These are phyloP conservation scores for Drechslerella coelobrocha DNA, from an alignment of 2,329 filamentous ascomycete species.

Conservation along the genomic window DNA sequence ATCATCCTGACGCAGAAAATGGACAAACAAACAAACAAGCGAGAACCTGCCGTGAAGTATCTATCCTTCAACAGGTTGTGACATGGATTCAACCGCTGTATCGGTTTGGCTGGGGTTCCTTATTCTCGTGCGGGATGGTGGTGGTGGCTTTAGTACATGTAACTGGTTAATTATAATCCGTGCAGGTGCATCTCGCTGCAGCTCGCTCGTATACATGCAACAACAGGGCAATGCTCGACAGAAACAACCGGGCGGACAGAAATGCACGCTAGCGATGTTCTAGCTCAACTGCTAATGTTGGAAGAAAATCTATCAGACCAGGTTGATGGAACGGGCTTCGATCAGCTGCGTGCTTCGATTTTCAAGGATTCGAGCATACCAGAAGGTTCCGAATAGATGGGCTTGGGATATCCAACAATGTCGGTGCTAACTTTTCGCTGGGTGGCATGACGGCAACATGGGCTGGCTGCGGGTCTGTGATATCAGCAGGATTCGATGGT, in stretches of 20 bases:
- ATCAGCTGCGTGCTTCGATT: conserved; percentile 21
- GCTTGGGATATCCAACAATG: conserved; percentile 29
- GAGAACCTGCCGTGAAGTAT: neutral
- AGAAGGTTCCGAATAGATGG: conserved; percentile 49
- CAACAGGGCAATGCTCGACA: neutral
- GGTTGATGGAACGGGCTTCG: conserved; percentile 6
- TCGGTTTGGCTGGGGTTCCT: neutral
- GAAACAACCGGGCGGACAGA: neutral
- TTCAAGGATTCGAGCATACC: conserved; percentile 32
- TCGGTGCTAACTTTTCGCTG: neutral
- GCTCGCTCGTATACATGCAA: conserved; percentile 9
- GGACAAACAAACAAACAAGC: neutral
- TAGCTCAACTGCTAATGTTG: neutral
- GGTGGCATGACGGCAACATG: conserved; percentile 7
- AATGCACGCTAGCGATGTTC: neutral
- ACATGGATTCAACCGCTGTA: neutral
- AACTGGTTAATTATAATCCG: neutral
- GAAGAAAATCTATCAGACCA: conserved; percentile 2
- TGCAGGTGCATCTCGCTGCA: neutral
- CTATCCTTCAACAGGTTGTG: neutral
- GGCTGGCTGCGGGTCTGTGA: neutral
- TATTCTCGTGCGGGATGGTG: neutral
- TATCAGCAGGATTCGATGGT: neutral
- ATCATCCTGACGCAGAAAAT: conserved; percentile 7
- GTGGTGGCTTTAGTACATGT: neutral